phyloP scores from a whole-genome alignment of 805 yeast genomes.

The Ogataea salicorniae region DNA sequence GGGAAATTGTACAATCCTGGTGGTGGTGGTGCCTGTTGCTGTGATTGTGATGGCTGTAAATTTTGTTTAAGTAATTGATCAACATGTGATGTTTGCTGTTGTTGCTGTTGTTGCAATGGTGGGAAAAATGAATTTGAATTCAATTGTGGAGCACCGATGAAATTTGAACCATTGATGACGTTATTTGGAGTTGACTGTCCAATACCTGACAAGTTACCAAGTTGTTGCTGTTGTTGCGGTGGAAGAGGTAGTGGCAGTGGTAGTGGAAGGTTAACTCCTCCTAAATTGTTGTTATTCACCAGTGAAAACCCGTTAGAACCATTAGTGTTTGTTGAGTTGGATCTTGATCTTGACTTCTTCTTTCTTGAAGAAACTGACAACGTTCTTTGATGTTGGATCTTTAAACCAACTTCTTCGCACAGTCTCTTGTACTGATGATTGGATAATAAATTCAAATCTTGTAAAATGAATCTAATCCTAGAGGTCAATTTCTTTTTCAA shows the following conservation, averaged over 20 bases:
- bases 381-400: conserved; percentile 20
- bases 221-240: conserved; percentile 8
- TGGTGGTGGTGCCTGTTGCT: conserved; percentile 2
- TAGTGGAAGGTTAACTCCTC: conserved; percentile 17
- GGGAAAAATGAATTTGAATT: conserved; percentile 7
- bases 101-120: conserved; percentile 4
- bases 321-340: conserved; percentile 21
- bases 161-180: no score
- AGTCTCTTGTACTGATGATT: conserved; percentile 76
- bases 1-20: neutral
- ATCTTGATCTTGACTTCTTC: conserved; percentile 24
- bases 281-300: conserved; percentile 5
- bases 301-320: conserved; percentile 1
- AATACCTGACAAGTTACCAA: conserved; percentile 2
- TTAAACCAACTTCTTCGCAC: conserved; percentile 86
- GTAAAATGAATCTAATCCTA: conserved; percentile 58
- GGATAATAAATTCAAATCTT: conserved; percentile 50
- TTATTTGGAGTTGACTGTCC: neutral
- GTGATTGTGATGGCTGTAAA: conserved; percentile 3
- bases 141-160: conserved; percentile 4
- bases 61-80: neutral
- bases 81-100: neutral
- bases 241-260: conserved; percentile 30
- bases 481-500: conserved; percentile 52
- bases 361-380: conserved; percentile 18